phyloP scores from a whole-genome alignment of 148 eudicot genomes.

The Arbutus unedo region DNA sequence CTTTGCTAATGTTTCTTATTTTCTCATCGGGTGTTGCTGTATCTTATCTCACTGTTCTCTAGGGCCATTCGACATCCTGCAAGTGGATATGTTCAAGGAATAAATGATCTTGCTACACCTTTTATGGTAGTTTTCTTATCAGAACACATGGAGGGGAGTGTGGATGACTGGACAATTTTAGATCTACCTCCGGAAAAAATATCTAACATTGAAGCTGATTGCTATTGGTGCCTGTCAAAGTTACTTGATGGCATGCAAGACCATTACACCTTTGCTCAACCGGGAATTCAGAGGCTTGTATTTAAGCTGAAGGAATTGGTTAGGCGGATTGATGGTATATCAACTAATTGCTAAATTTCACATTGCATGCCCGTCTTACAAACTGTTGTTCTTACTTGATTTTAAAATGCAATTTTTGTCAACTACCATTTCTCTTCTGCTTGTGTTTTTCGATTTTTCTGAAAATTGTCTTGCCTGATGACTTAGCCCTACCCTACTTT shows the following conservation, averaged over 20 bases:
- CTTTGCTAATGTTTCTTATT: background rate
- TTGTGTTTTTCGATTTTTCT: background rate
- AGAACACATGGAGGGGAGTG: slow-evolving; percentile 65
- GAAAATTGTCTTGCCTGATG: background rate
- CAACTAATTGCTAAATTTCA: slow-evolving; percentile 2
- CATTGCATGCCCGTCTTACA: background rate
- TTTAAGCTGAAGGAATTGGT: slow-evolving; percentile 93
- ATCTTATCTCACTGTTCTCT: slow-evolving; percentile 11
- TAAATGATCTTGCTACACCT: slow-evolving; percentile 92
- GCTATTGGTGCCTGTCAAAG: slow-evolving; percentile 92
- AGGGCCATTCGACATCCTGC: slow-evolving; percentile 99
- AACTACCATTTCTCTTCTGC: background rate
- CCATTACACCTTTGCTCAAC: slow-evolving; percentile 99
- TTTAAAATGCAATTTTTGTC: background rate
- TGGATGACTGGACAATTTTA: slow-evolving; percentile 64
- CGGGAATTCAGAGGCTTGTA: slow-evolving; percentile 96
- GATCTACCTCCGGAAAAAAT: slow-evolving; percentile 63
- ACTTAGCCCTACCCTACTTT: too few relatives aligned
- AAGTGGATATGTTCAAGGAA: slow-evolving; percentile 98
- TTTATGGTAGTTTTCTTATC: slow-evolving; percentile 94
- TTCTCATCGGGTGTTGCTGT: background rate
- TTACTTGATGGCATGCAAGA: slow-evolving; percentile 98
- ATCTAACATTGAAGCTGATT: slow-evolving; percentile 81
- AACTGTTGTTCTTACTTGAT: background rate
- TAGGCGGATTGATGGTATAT: slow-evolving; percentile 83